Conservation (phyloP, 2,329 filamentous ascomycete genomes). For the Eurotiales sp. region DNA sequence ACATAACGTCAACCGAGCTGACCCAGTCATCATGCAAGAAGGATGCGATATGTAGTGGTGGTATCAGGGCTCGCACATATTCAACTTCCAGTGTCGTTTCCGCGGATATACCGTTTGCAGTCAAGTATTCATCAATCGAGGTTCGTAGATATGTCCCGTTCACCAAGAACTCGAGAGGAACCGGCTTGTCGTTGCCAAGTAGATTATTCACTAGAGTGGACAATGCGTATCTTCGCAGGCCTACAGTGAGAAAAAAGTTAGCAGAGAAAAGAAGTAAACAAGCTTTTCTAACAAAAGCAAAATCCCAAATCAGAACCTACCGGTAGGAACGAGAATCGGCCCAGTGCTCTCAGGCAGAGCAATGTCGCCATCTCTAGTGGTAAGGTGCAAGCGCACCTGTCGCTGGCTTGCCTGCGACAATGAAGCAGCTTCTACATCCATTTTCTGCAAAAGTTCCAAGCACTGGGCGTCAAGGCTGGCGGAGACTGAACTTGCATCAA, state of each 20-base stretch:
- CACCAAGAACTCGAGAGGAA: conserved; percentile 81
- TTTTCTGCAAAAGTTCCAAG: conserved; percentile 1
- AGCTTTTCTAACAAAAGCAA: not conserved
- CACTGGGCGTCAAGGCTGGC: not conserved
- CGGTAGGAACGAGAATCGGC: conserved; percentile 56
- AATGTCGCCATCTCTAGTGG: conserved; percentile 51
- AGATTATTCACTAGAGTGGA: conserved; percentile 63
- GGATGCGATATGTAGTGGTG: conserved; percentile 81
- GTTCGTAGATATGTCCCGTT: conserved; percentile 89
- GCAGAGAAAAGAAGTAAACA: conserved; percentile 2
- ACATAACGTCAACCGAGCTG: conserved; percentile 77
- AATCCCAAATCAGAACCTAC: conserved; percentile 27
- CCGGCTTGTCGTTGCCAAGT: conserved; percentile 50
- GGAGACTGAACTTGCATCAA: not conserved
- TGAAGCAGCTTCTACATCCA: conserved; percentile 18
- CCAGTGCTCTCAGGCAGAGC: conserved; percentile 52
- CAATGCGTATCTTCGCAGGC: conserved; percentile 55
- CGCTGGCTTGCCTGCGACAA: conserved; percentile 29
- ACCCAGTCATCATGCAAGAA: conserved; percentile 99
- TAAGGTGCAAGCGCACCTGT: conserved; percentile 55
- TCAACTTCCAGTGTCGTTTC: conserved; percentile 85
- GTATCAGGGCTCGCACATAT: conserved; percentile 88
- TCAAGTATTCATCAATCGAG: conserved; percentile 86
- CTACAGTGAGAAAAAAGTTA: conserved; percentile 26
- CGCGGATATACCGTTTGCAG: conserved; percentile 77